Evolutionary conservation across 164 flowering plant species (phyloP).

Genomic region (Berberis vulgaris): DNA sequence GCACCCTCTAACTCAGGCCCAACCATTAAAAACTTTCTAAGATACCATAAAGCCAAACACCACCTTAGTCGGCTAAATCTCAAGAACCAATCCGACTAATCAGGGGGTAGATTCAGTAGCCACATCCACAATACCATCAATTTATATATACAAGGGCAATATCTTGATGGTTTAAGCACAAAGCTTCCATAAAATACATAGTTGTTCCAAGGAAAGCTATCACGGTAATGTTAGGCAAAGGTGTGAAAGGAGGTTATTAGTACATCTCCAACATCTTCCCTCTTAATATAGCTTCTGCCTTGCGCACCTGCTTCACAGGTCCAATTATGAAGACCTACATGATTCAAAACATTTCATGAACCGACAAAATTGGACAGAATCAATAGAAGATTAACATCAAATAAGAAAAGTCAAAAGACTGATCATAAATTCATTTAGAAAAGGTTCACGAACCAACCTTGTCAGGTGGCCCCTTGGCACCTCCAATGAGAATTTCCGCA

Average conservation of each 20-base stretch:
- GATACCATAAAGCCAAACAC: neutral
- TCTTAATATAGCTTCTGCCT: slow-evolving; percentile 85
- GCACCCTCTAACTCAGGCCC: too few relatives aligned
- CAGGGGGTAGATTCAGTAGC: neutral
- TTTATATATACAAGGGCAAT: neutral
- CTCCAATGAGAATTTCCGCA: slow-evolving; percentile 87
- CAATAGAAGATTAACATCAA: neutral
- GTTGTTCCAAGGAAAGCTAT: neutral
- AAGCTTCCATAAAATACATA: neutral
- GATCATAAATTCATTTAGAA: neutral
- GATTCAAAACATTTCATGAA: neutral
- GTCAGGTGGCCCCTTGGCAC: slow-evolving; percentile 87
- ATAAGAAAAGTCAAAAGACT: neutral
- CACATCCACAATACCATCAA: neutral
- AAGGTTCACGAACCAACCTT: slow-evolving; percentile 48
- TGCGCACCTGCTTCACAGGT: slow-evolving; percentile 72
- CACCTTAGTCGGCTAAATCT: neutral
- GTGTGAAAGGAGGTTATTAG: slow-evolving; percentile 1
- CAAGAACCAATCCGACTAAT: neutral
- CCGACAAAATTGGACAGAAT: neutral
- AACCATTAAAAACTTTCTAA: too few relatives aligned
- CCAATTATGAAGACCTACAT: slow-evolving; percentile 84
- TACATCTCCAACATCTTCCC: slow-evolving; percentile 50
- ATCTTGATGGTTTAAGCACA: neutral
- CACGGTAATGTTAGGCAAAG: neutral